Conservation (phyloP, 2,329 filamentous ascomycete species). For the Beauveria rudraprayagi region DNA sequence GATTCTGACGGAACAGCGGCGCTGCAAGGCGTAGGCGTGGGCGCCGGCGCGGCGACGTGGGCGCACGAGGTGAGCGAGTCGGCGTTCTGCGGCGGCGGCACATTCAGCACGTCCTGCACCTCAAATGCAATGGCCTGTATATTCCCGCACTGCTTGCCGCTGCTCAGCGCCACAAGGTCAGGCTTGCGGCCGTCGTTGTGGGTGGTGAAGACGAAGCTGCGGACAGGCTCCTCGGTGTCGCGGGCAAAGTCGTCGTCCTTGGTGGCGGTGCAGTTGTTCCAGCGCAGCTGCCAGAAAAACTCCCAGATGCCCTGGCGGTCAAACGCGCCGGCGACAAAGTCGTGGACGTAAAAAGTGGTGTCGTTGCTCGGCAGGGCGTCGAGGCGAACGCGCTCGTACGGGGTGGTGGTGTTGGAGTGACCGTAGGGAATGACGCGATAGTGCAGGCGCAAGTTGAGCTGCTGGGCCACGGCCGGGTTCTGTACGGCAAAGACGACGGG, state of each 20-base stretch:
- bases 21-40: not conserved
- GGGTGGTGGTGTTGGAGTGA: not conserved
- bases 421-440: slow-evolving; percentile 1
- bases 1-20: not conserved
- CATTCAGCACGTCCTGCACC: not conserved
- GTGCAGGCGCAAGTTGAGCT: not conserved
- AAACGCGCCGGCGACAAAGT: not conserved
- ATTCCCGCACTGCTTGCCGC: not conserved
- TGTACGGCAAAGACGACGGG: slow-evolving; percentile 6
- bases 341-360: not conserved
- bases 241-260: not conserved
- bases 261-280: not conserved
- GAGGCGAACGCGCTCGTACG: not conserved
- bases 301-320: not conserved
- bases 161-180: not conserved
- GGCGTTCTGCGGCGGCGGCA: not conserved
- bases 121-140: not conserved
- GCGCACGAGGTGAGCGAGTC: not conserved
- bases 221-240: not conserved
- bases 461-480: not conserved
- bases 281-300: slow-evolving; percentile 6
- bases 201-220: not conserved
- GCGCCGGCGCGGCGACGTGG: not conserved
- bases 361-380: not conserved
- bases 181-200: not conserved